Percentiles rank a stretch among this genome's conserved stretches.
Evolutionary conservation across 2,329 filamentous ascomycete genomes (phyloP).

Genomic region (Penicillium sp.): DNA sequence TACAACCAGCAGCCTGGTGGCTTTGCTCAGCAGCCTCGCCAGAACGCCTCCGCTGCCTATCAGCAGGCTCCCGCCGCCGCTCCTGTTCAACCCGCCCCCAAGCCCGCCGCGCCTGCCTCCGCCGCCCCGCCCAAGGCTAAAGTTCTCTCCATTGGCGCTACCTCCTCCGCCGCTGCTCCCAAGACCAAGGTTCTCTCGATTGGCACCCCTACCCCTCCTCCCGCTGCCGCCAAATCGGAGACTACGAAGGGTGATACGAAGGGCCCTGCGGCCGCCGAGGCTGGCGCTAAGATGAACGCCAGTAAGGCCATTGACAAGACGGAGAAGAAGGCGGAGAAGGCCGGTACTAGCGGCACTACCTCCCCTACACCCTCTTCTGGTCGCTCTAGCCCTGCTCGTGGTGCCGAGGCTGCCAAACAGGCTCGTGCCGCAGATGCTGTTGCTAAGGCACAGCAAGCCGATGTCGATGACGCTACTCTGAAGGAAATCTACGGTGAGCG

Average conservation of each 20-base stretch:
- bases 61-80: slow-evolving; percentile 44
- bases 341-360: slow-evolving; percentile 65
- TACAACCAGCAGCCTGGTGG: slow-evolving; percentile 60
- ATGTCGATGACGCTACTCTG: slow-evolving; percentile 79
- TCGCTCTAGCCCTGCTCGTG: slow-evolving; percentile 71
- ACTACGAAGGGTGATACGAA: slow-evolving; percentile 51
- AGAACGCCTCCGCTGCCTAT: slow-evolving; percentile 46
- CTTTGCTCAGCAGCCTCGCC: slow-evolving; percentile 55
- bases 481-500: slow-evolving; percentile 93
- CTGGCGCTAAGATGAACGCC: slow-evolving; percentile 77
- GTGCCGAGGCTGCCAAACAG: slow-evolving; percentile 54
- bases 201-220: slow-evolving; percentile 49
- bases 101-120: slow-evolving; percentile 43
- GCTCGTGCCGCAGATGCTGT: slow-evolving; percentile 77
- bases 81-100: slow-evolving; percentile 49
- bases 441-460: slow-evolving; percentile 74
- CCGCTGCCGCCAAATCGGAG: slow-evolving; percentile 41
- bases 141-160: slow-evolving; percentile 60
- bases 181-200: slow-evolving; percentile 79
- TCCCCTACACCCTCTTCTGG: slow-evolving; percentile 79
- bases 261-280: slow-evolving; percentile 57
- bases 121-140: slow-evolving; percentile 56
- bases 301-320: slow-evolving; percentile 91
- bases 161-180: slow-evolving; percentile 44
- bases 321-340: slow-evolving; percentile 61